Percentiles rank a stretch among this genome's conserved stretches.
These are phyloP conservation scores for Pelargonium citronellum DNA, from an alignment of 441 rosid genomes.

Conservation along the genomic window DNA sequence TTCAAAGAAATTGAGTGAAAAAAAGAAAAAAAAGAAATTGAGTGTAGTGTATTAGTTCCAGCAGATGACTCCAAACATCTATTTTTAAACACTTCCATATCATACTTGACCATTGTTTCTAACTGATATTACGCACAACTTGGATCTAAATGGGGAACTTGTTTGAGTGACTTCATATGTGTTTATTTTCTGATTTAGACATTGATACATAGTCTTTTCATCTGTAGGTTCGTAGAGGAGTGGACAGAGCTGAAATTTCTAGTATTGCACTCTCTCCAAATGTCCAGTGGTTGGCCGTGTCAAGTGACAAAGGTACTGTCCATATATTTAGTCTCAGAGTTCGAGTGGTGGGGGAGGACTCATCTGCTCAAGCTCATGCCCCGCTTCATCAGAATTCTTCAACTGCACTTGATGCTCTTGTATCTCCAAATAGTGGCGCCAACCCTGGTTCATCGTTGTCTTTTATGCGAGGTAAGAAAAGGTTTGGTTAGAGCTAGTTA, in stretches of 20 bases:
- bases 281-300: constrained; percentile 82
- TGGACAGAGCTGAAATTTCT: constrained; percentile 77
- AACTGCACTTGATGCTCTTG: constrained; percentile 54
- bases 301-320: constrained; percentile 82
- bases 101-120: not conserved
- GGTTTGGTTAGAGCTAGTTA: not conserved
- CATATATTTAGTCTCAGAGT: constrained; percentile 85
- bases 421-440: constrained; percentile 60
- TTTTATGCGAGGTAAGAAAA: constrained; percentile 74
- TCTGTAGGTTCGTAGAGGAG: constrained; percentile 75
- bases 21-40: too few relatives aligned
- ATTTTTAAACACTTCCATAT: not conserved
- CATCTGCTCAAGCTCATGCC: constrained; percentile 39
- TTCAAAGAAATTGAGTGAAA: too few relatives aligned
- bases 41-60: not conserved
- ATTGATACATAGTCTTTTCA: constrained; percentile 15
- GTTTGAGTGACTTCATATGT: not conserved
- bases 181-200: not conserved
- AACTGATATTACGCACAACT: not conserved
- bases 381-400: constrained; percentile 56
- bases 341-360: constrained; percentile 66
- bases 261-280: constrained; percentile 68
- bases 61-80: not conserved
- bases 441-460: constrained; percentile 81
- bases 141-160: constrained; percentile 1